Conservation (phyloP, 192 early-diverging fungal genomes). For the Backusella mclennaniae region DNA sequence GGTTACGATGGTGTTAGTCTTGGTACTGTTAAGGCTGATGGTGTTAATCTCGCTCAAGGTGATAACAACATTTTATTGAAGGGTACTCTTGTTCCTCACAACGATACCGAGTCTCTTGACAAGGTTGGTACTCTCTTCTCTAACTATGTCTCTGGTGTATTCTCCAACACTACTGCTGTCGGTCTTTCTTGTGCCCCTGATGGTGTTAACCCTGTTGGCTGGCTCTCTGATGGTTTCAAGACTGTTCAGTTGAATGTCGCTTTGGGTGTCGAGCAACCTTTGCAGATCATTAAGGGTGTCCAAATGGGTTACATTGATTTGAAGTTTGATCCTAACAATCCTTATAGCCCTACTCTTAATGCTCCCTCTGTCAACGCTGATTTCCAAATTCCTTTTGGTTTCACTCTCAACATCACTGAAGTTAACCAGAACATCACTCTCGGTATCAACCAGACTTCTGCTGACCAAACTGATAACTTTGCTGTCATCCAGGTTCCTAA, state of each 20-base stretch:
- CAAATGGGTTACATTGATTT: slow-evolving; percentile 53
- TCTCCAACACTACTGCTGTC: slow-evolving; percentile 44
- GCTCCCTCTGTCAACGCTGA: slow-evolving; percentile 46
- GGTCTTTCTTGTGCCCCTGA: slow-evolving; percentile 53
- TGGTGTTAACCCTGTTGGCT: slow-evolving; percentile 44
- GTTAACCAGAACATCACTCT: slow-evolving; percentile 54
- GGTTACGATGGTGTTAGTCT: slow-evolving; percentile 40
- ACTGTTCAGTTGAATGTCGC: slow-evolving; percentile 52
- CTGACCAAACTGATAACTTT: slow-evolving; percentile 30
- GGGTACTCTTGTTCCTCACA: slow-evolving; percentile 53
- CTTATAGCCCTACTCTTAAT: slow-evolving; percentile 49
- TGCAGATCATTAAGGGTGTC: slow-evolving; percentile 54
- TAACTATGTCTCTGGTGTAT: slow-evolving; percentile 49
- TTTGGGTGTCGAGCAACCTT: slow-evolving; percentile 38
- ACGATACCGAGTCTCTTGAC: slow-evolving; percentile 38
- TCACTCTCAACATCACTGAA: slow-evolving; percentile 54
- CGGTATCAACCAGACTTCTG: slow-evolving; percentile 19
- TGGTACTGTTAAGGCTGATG: slow-evolving; percentile 46
- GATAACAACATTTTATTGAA: slow-evolving; percentile 48
- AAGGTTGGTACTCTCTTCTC: slow-evolving; percentile 52
- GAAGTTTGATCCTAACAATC: slow-evolving; percentile 41
- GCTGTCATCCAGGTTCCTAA: slow-evolving; percentile 26
- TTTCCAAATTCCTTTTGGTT: slow-evolving; percentile 63
- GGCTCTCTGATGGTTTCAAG: slow-evolving; percentile 51
- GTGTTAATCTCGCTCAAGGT: slow-evolving; percentile 38